Conservation (phyloP, 352 stramenopile species). For the Phytophthora nicotianae region DNA sequence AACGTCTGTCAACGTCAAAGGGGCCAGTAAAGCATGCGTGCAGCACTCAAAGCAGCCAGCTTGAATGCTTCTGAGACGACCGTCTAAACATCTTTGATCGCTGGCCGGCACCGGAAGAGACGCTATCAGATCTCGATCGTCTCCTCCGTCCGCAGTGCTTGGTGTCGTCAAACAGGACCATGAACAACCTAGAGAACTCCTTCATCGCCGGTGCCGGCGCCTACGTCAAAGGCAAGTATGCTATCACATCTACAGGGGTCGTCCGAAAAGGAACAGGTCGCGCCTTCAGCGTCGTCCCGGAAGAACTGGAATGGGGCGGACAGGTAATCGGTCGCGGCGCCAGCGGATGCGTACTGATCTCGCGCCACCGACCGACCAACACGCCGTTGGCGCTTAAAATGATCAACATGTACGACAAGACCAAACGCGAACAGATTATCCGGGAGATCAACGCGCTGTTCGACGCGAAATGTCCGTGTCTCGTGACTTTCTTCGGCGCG, state of each 20-base stretch:
- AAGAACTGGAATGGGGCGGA: constrained; percentile 80
- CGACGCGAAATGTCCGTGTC: constrained; percentile 74
- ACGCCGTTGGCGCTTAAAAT: constrained; percentile 87
- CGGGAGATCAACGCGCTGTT: constrained; percentile 91
- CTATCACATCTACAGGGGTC: constrained; percentile 79
- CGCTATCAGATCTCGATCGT: constrained; percentile 39
- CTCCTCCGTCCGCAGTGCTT: constrained; percentile 7
- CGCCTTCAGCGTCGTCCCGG: constrained; percentile 78
- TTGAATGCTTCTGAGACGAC: constrained; percentile 28
- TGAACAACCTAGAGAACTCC: constrained; percentile 80
- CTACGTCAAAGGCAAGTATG: constrained; percentile 85
- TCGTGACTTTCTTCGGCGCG: constrained; percentile 92
- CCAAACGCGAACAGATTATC: constrained; percentile 87
- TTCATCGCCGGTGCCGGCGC: constrained; percentile 70
- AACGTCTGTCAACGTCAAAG: constrained; percentile 39
- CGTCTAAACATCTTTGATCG: constrained; percentile 14
- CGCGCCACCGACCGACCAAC: constrained; percentile 69
- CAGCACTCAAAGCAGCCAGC: constrained; percentile 11
- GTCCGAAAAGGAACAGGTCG: constrained; percentile 81
- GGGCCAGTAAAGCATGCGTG: constrained; percentile 29
- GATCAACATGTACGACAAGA: constrained; percentile 90
- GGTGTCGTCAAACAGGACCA: constrained; percentile 13
- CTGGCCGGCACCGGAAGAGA: constrained; percentile 27
- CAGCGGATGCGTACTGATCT: constrained; percentile 74
- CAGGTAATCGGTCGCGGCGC: constrained; percentile 75